Evolutionary conservation across 1,284 basidiomycete species (phyloP).

Genomic region (Exsudoporus floridanus): DNA sequence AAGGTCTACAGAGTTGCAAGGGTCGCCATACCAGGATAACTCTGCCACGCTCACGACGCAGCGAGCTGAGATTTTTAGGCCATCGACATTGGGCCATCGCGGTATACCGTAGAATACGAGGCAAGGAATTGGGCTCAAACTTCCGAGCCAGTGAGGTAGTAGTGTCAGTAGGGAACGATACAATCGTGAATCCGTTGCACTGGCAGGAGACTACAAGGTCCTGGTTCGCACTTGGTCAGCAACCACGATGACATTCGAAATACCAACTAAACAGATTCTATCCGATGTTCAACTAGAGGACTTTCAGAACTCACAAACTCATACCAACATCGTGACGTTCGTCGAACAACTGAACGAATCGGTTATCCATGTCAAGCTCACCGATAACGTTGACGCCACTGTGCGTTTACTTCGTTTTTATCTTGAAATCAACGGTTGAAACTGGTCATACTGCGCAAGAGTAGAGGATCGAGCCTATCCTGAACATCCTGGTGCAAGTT

Average conservation of each 20-base stretch:
- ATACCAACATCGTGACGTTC: slow-evolving; percentile 70
- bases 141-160: not conserved
- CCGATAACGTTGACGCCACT: slow-evolving; percentile 56
- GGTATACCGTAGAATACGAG: not conserved
- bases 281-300: slow-evolving; percentile 75
- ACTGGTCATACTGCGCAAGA: slow-evolving; percentile 13
- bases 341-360: slow-evolving; percentile 77
- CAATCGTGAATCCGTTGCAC: not conserved
- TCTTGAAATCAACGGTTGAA: slow-evolving; percentile 3
- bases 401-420: slow-evolving; percentile 42
- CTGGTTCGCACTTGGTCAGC: slow-evolving; percentile 2
- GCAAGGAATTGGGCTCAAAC: not conserved
- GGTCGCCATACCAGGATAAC: not conserved
- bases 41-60: not conserved
- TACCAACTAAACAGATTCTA: slow-evolving; percentile 76
- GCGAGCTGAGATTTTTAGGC: too few species aligned
- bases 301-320: slow-evolving; percentile 79
- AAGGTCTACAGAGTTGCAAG: not conserved
- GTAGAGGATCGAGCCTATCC: slow-evolving; percentile 63
- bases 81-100: not conserved
- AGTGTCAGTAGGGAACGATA: not conserved
- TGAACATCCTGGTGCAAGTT: slow-evolving; percentile 68
- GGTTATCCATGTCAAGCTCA: slow-evolving; percentile 77
- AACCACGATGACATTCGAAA: slow-evolving; percentile 29
- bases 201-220: not conserved